Evolutionary conservation across 345 rosid species (phyloP).

Genomic region (Aegle marmelos): DNA sequence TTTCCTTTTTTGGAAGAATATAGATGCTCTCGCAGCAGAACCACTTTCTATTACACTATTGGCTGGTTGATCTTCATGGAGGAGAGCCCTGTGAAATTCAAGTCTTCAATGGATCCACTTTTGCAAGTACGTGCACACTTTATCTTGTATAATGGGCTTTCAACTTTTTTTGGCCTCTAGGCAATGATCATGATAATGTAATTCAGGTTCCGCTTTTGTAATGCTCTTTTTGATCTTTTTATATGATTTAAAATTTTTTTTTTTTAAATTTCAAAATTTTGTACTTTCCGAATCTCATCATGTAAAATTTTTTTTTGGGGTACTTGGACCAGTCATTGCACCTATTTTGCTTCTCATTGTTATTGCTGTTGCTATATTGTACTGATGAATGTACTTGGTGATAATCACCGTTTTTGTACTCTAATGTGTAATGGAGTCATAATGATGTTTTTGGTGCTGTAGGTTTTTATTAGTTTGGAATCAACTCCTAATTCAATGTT

Average conservation of each 20-base stretch:
- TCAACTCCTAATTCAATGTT: slow-evolving; percentile 83
- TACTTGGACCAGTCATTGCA: too few relatives aligned
- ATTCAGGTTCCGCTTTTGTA: too few relatives aligned
- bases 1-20: slow-evolving; percentile 90
- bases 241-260: too few relatives aligned
- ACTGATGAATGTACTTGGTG: background rate
- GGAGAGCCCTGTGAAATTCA: slow-evolving; percentile 94
- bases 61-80: slow-evolving; percentile 98
- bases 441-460: slow-evolving; percentile 13
- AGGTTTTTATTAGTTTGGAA: slow-evolving; percentile 87
- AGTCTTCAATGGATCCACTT: slow-evolving; percentile 95
- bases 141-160: slow-evolving; percentile 8
- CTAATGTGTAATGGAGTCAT: background rate
- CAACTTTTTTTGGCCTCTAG: background rate
- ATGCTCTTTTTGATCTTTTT: background rate
- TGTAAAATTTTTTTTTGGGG: too few relatives aligned
- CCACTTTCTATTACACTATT: slow-evolving; percentile 89
- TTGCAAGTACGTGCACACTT: slow-evolving; percentile 62
- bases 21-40: slow-evolving; percentile 95
- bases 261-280: background rate
- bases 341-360: background rate
- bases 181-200: background rate
- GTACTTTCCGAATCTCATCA: background rate
- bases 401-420: background rate
- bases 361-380: background rate